These are phyloP conservation scores for Podaxis sp. DNA, from an alignment of 768 basidiomycete genomes.

Conservation along the genomic window DNA sequence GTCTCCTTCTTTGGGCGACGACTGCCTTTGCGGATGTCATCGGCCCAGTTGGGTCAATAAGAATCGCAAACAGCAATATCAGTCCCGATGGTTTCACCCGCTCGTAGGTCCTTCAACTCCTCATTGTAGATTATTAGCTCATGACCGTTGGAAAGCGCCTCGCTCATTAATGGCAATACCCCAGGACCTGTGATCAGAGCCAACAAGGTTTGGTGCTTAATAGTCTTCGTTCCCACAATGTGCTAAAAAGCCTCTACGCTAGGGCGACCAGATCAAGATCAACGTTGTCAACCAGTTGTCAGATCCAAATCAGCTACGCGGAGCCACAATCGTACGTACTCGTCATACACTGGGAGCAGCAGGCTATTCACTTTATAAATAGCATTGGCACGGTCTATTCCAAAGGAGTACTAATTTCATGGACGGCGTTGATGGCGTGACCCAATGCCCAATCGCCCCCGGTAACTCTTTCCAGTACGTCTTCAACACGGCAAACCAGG, in stretches of 20 bases:
- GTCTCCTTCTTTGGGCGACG: background rate
- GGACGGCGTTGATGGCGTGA: constrained; percentile 38
- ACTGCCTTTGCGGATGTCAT: background rate
- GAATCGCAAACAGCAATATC: constrained; percentile 6
- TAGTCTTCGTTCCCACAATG: too few species aligned
- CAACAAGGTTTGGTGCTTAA: constrained; percentile 8
- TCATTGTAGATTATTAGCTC: background rate
- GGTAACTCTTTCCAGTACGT: constrained; percentile 38
- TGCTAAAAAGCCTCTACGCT: background rate
- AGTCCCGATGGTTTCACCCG: constrained; percentile 15
- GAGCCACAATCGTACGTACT: constrained; percentile 45
- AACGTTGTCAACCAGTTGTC: constrained; percentile 46
- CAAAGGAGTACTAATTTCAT: constrained; percentile 34
- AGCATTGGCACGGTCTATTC: constrained; percentile 48
- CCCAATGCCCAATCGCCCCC: constrained; percentile 41
- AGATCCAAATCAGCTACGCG: constrained; percentile 45
- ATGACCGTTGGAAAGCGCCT: constrained; percentile 1
- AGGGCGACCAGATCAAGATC: constrained; percentile 40
- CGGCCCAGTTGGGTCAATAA: constrained; percentile 7
- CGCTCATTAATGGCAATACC: constrained; percentile 8
- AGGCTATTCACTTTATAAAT: background rate
- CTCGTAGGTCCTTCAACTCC: constrained; percentile 9
- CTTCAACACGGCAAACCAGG: constrained; percentile 30
- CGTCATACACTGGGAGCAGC: background rate
- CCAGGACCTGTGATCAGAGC: constrained; percentile 17